Evolutionary conservation across 148 eudicot species (phyloP).

Genomic region (Heliosperma pusillum): DNA sequence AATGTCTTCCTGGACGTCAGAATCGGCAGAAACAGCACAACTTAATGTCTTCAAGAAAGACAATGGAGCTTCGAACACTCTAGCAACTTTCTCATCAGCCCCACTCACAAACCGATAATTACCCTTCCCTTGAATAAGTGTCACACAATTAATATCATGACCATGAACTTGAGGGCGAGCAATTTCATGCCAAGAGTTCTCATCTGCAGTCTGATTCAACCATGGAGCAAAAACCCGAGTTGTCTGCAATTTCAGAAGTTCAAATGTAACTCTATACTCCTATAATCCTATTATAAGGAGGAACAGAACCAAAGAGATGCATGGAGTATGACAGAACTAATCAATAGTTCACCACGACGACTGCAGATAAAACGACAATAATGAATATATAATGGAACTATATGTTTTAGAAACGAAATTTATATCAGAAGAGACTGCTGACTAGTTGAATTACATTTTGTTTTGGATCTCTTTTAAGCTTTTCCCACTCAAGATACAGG

Average conservation of each 20-base stretch:
- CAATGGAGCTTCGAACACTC: conserved; percentile 97
- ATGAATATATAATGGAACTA: neutral
- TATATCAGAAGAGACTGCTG: neutral
- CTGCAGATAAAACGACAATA: neutral
- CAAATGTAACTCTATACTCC: neutral
- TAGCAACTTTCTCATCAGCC: conserved; percentile 93
- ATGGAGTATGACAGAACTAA: neutral
- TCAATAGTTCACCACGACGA: neutral
- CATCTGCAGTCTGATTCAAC: conserved; percentile 35
- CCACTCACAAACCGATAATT: conserved; percentile 93
- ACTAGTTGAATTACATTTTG: neutral
- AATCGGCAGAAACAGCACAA: conserved; percentile 46
- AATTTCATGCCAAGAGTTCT: conserved; percentile 79
- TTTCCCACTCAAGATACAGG: neutral
- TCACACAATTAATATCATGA: conserved; percentile 85
- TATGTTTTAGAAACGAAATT: neutral
- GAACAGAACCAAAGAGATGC: neutral
- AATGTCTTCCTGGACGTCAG: conserved; percentile 51
- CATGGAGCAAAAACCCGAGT: conserved; percentile 83
- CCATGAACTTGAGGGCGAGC: conserved; percentile 99
- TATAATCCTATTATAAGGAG: neutral
- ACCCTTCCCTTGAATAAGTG: conserved; percentile 80
- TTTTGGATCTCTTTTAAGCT: neutral
- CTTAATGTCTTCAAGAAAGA: conserved; percentile 89
- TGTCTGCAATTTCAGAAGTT: conserved; percentile 50